Evolutionary conservation across 805 yeast genomes (phyloP).

Genomic region (Candida golubevii): DNA sequence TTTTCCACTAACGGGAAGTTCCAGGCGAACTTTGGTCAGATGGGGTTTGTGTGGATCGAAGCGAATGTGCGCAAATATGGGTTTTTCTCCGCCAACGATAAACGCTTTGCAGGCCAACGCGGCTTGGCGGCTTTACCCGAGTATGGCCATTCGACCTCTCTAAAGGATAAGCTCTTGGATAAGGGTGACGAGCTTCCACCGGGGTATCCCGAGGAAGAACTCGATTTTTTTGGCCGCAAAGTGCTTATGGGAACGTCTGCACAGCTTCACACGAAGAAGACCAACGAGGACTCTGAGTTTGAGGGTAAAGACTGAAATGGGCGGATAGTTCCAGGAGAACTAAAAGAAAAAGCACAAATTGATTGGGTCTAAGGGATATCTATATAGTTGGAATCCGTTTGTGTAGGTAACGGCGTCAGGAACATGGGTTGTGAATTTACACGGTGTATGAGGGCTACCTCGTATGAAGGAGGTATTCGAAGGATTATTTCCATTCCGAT

Average conservation of each 20-base stretch:
- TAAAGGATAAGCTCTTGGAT: conserved; percentile 54
- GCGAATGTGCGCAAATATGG: conserved; percentile 54
- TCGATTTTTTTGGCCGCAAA: conserved; percentile 54
- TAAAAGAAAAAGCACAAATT: too few relatives aligned
- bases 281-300: conserved; percentile 12
- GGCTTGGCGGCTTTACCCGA: conserved; percentile 39
- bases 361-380: too few relatives aligned
- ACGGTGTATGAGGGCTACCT: too few relatives aligned
- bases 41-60: conserved; percentile 46
- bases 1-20: conserved; percentile 40
- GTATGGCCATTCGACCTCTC: conserved; percentile 23
- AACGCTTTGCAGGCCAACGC: conserved; percentile 34
- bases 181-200: conserved; percentile 76
- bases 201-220: conserved; percentile 57
- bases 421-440: too few relatives aligned
- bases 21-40: conserved; percentile 41
- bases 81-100: conserved; percentile 47
- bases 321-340: not conserved
- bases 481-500: too few relatives aligned
- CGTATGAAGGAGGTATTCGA: too few relatives aligned
- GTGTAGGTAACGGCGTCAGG: too few relatives aligned
- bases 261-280: conserved; percentile 7
- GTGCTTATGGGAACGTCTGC: conserved; percentile 30
- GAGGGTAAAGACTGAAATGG: conserved; percentile 7
- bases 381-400: too few relatives aligned